Percentiles rank a stretch among this genome's conserved stretches.
These are phyloP conservation scores for Vitis amurensis DNA, from an alignment of 164 flowering plant species.

Conservation along the genomic window DNA sequence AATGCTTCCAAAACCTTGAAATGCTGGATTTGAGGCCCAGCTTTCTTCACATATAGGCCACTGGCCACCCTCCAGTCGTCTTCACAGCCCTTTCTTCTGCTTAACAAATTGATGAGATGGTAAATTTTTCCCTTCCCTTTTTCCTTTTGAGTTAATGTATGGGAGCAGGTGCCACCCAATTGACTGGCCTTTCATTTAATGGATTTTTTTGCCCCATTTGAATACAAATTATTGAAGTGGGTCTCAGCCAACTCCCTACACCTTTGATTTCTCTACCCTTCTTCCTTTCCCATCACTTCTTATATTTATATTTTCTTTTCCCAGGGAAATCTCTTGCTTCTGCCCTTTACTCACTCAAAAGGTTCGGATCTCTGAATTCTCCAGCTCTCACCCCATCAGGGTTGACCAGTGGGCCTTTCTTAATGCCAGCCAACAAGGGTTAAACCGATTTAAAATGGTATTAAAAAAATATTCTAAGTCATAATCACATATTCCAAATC, in stretches of 20 bases:
- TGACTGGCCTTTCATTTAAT: conserved; percentile 1
- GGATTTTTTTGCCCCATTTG: not conserved
- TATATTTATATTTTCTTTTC: not conserved
- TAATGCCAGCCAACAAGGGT: too few relatives aligned
- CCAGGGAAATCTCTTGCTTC: not conserved
- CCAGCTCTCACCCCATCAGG: not conserved
- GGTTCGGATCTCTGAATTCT: not conserved
- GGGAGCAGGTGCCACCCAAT: not conserved
- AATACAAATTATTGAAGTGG: not conserved
- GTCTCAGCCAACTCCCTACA: not conserved
- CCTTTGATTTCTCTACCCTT: not conserved
- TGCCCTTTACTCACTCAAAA: conserved; percentile 10
- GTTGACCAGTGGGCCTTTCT: too few relatives aligned
- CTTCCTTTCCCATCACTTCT: too few relatives aligned
- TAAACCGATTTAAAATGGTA: too few relatives aligned
- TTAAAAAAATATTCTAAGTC: too few relatives aligned
- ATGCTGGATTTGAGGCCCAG: not conserved
- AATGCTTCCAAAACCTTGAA: conserved; percentile 15
- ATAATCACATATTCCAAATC: too few relatives aligned
- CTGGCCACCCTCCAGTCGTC: too few relatives aligned
- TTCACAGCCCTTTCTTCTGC: too few relatives aligned
- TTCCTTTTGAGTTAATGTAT: too few relatives aligned
- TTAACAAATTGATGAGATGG: too few relatives aligned
- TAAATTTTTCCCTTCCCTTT: too few relatives aligned
- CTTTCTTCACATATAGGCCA: too few relatives aligned